Conservation (phyloP, 2,329 filamentous ascomycete species). For the Colletotrichum sp. region DNA sequence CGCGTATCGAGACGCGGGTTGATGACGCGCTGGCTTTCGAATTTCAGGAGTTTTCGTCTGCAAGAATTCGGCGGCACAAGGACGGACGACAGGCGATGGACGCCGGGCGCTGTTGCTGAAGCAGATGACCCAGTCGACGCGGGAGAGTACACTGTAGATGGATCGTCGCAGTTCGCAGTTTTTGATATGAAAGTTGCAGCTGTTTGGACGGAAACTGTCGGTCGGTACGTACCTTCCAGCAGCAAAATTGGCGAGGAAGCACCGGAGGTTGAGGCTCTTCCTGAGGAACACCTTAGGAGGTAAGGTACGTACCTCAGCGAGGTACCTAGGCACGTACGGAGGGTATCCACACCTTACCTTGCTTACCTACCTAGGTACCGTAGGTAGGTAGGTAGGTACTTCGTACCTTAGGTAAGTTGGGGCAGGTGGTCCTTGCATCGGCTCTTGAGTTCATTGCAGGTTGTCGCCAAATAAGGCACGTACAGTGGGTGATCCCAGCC, state of each 20-base stretch:
- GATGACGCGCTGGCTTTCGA: background rate
- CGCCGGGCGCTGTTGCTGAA: background rate
- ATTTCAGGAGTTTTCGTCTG: background rate
- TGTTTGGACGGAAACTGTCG: background rate
- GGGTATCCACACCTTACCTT: too few species aligned
- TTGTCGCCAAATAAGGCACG: background rate
- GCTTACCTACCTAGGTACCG: too few species aligned
- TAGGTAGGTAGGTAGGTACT: too few species aligned
- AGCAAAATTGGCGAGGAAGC: background rate
- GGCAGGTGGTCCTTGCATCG: background rate
- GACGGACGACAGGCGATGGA: background rate
- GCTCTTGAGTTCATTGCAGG: background rate
- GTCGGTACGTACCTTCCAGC: background rate
- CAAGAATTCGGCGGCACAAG: background rate
- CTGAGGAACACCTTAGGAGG: background rate
- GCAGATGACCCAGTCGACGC: background rate
- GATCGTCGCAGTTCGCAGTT: background rate
- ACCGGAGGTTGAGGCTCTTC: background rate
- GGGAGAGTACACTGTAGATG: background rate
- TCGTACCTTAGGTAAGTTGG: background rate
- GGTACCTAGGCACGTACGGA: too few species aligned
- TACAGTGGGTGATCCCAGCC: background rate
- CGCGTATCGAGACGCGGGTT: background rate
- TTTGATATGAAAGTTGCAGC: background rate
- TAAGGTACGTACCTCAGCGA: background rate